phyloP scores from a whole-genome alignment of 2,329 filamentous ascomycete species.

The Ceratocystis destructans region DNA sequence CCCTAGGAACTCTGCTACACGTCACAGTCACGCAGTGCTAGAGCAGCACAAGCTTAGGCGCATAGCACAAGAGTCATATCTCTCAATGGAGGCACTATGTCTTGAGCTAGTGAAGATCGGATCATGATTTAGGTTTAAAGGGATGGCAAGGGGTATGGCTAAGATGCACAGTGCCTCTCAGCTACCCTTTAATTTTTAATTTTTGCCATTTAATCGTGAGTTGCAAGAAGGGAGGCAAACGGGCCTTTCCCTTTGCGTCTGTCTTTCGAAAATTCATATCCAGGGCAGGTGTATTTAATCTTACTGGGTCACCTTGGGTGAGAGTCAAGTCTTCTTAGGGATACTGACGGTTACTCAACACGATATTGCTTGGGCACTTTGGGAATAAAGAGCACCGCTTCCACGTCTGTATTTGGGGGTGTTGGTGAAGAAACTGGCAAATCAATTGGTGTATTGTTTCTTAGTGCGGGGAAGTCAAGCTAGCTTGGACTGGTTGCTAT shows the following conservation, averaged over 20 bases:
- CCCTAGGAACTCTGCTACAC: constrained; percentile 2
- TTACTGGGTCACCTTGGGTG: not conserved
- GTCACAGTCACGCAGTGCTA: not conserved
- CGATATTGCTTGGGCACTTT: not conserved
- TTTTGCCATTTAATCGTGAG: not conserved
- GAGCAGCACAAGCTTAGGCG: not conserved
- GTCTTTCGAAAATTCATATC: not conserved
- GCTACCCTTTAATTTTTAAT: not conserved
- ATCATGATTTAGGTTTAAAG: not conserved
- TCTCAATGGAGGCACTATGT: not conserved
- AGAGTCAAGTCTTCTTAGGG: not conserved
- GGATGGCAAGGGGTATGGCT: not conserved
- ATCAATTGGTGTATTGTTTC: too few relatives aligned
- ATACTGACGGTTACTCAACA: not conserved
- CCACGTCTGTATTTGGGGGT: not conserved
- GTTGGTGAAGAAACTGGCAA: not conserved
- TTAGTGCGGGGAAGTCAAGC: not conserved
- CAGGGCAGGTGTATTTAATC: not conserved
- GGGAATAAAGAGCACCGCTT: not conserved
- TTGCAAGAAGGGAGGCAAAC: not conserved
- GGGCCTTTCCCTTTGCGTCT: not conserved
- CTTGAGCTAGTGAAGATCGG: not conserved
- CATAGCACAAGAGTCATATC: not conserved
- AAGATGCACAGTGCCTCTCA: not conserved
- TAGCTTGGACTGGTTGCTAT: not conserved